These are phyloP conservation scores for Kentomonas sorsogonicus DNA, from an alignment of 208 protist species.

Conservation along the genomic window DNA sequence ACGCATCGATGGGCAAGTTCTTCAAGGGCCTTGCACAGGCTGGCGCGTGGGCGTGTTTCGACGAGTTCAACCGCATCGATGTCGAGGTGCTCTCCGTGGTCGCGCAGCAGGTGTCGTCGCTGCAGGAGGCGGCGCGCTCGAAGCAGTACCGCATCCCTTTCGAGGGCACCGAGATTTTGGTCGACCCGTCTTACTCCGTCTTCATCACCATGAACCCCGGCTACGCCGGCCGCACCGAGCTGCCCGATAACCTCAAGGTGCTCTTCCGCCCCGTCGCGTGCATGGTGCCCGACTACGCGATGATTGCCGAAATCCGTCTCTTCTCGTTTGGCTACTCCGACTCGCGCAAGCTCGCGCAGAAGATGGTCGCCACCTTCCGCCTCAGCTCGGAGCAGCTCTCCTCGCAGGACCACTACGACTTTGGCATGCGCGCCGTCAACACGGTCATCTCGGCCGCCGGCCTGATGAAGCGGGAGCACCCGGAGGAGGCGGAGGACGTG, in stretches of 20 bases:
- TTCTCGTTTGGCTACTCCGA: conserved; percentile 98
- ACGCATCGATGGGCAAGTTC: conserved; percentile 96
- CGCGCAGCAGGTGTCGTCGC: conserved; percentile 93
- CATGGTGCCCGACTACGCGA: conserved; percentile 99
- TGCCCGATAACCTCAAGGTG: conserved; percentile 97
- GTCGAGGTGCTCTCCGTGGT: conserved; percentile 96
- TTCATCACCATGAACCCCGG: conserved; percentile 99
- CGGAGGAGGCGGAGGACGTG: conserved; percentile 90
- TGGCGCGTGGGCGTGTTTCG: conserved; percentile 97
- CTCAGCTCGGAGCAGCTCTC: conserved; percentile 97
- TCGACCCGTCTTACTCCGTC: conserved; percentile 92
- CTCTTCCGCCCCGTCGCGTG: conserved; percentile 96
- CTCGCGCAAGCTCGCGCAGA: conserved; percentile 91
- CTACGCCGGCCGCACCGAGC: conserved; percentile 97
- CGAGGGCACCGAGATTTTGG: conserved; percentile 91
- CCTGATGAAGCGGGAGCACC: conserved; percentile 93
- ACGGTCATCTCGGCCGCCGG: conserved; percentile 97
- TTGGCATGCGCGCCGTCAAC: conserved; percentile 98
- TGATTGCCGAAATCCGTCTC: conserved; percentile 98
- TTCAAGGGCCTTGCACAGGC: conserved; percentile 95
- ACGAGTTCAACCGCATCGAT: conserved; percentile 99
- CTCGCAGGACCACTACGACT: conserved; percentile 98
- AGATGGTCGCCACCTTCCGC: conserved; percentile 97
- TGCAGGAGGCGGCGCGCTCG: conserved; percentile 86
- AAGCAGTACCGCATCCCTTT: conserved; percentile 90